Evolutionary conservation across 768 basidiomycete genomes (phyloP), one percentile per base, ranked within the genome.

Genomic region (Phlegmacium glaucopus): DNA sequence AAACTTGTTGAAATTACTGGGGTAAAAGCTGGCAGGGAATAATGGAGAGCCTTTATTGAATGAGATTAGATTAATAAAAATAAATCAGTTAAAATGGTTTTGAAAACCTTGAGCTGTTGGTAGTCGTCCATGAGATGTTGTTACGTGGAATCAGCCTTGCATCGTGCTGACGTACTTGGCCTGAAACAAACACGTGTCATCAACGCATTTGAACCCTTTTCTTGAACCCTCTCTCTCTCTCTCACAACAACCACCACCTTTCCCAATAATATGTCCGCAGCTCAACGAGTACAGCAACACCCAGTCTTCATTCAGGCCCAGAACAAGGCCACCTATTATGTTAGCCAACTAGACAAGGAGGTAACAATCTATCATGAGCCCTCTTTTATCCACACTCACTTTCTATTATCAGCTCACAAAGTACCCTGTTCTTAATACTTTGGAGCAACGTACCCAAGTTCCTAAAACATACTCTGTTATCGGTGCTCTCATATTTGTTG

Each of bases 331-430:
- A 75, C 76, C 58, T 80, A 86, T 72, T 91, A 96, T 66, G 70
- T 91, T 61, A 72, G 65, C 69, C 89, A 94, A 76, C 87, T 98
- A 62, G 95, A 98, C 77, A 96, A 96, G 69, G 94, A 98, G 87
- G 94, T 93, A 37, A 32, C 80, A 72, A 30, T 27, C 30, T 35
- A 22, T 22, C 22, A 32, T 16, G 42, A 29, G 37, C 49, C 22
- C 17, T 7, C 28, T 42, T 41, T 18, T 36, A 45, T 27, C 25
- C 34, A 41, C 40, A 44, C 25, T 53, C 58, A 32, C 49, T 50
- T 34, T 38, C 50, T 30, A 47, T 48, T 42, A 30, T 42, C 61
- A 89, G 87, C 82, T 90, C 54, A 74, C 80, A 60, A 94, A 90
- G 76, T 97, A 94, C 69, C 87, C 92, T 16, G 76, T 87, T 46